phyloP scores from a whole-genome alignment of 2,329 filamentous ascomycete species.

The Hymenotorrendiella dingleyae region DNA sequence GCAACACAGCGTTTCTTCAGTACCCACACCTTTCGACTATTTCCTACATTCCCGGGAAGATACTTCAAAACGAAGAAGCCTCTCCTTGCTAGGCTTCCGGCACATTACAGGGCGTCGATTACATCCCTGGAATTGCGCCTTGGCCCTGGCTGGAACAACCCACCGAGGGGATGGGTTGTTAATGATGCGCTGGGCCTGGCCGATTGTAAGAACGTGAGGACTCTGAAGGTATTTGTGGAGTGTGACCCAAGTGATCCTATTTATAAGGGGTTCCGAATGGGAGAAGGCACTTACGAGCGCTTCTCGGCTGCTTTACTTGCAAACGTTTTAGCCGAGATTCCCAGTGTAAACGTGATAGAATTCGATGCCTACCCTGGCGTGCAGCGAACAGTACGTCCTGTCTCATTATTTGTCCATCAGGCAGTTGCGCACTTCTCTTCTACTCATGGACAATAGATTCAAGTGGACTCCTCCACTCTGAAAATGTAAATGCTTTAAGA shows the following conservation, averaged over 20 bases:
- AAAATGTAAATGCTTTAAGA: too few species aligned
- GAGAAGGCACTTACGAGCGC: conserved; percentile 62
- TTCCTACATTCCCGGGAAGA: conserved; percentile 56
- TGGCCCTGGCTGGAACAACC: conserved; percentile 66
- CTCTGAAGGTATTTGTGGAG: conserved; percentile 63
- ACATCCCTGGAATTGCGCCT: conserved; percentile 63
- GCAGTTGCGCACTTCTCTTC: too few species aligned
- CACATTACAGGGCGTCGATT: conserved; percentile 53
- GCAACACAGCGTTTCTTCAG: conserved; percentile 62
- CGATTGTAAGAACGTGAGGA: conserved; percentile 54
- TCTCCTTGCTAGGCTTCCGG: conserved; percentile 59
- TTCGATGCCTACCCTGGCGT: conserved; percentile 67
- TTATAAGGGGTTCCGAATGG: conserved; percentile 56
- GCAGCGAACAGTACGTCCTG: conserved; percentile 53
- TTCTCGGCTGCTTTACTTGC: conserved; percentile 56
- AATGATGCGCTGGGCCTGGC: conserved; percentile 56
- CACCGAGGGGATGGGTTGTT: conserved; percentile 65
- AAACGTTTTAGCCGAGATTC: conserved; percentile 50
- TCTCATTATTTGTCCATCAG: too few species aligned
- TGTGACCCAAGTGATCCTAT: conserved; percentile 62
- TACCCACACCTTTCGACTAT: conserved; percentile 56
- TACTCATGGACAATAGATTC: too few species aligned
- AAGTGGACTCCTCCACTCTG: too few species aligned
- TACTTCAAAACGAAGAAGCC: conserved; percentile 71
- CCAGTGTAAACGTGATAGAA: conserved; percentile 51